A percentile compares a stretch with the other conserved stretches of the same genome.
These are phyloP conservation scores for Candida dajiaensis DNA, from an alignment of 805 yeast species.

Conservation along the genomic window DNA sequence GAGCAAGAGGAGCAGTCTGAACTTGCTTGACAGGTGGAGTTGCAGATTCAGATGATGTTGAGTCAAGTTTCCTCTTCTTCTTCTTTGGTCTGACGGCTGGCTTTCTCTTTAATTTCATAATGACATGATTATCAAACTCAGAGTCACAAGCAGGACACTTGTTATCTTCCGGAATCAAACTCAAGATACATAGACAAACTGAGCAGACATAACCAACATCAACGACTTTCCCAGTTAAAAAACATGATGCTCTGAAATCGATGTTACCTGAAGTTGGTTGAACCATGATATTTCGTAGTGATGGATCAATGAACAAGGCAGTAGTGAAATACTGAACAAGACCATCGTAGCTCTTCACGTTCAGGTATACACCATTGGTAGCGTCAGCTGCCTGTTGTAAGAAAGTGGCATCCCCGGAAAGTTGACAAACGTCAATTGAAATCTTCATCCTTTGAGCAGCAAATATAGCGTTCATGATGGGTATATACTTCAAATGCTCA, in stretches of 20 bases:
- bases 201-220: slow-evolving; percentile 94
- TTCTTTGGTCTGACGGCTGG: slow-evolving; percentile 46
- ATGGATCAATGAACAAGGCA: slow-evolving; percentile 83
- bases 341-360: slow-evolving; percentile 63
- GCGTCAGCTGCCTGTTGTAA: slow-evolving; percentile 95
- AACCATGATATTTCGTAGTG: slow-evolving; percentile 66
- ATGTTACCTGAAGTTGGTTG: slow-evolving; percentile 81
- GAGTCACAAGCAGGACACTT: slow-evolving; percentile 87
- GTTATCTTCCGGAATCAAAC: slow-evolving; percentile 58
- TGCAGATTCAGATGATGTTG: neutral
- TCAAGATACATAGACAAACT: slow-evolving; percentile 80
- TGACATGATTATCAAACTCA: slow-evolving; percentile 57
- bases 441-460: slow-evolving; percentile 91
- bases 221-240: slow-evolving; percentile 81
- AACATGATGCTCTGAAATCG: slow-evolving; percentile 93
- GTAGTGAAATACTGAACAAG: slow-evolving; percentile 76
- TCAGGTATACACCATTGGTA: slow-evolving; percentile 82
- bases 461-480: slow-evolving; percentile 92
- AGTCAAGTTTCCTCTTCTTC: slow-evolving; percentile 16
- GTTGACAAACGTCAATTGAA: slow-evolving; percentile 85
- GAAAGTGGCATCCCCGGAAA: slow-evolving; percentile 69
- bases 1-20: neutral
- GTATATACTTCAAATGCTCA: slow-evolving; percentile 75
- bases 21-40: neutral
- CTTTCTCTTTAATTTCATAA: slow-evolving; percentile 50